phyloP scores from a whole-genome alignment of 805 yeast genomes.

The Candida cerambycidarum region DNA sequence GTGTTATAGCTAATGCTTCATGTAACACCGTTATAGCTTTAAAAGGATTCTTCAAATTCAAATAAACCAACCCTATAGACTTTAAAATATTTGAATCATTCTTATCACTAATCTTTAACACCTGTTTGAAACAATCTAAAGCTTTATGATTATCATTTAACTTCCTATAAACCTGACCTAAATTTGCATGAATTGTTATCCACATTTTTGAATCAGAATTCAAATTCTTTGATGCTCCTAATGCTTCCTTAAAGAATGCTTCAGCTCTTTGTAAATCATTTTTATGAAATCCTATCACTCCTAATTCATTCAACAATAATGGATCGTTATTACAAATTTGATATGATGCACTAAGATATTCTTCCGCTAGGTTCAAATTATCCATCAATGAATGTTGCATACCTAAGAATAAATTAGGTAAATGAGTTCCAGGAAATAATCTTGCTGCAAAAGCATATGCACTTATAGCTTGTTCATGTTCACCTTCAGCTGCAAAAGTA shows the following conservation, averaged over 20 bases:
- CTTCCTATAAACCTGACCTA: slow-evolving; percentile 85
- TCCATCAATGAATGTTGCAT: slow-evolving; percentile 94
- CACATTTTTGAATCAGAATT: slow-evolving; percentile 81
- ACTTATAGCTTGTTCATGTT: slow-evolving; percentile 96
- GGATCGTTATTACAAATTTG: slow-evolving; percentile 86
- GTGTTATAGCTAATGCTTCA: slow-evolving; percentile 73
- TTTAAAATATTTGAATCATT: slow-evolving; percentile 73
- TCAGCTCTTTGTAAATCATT: slow-evolving; percentile 69
- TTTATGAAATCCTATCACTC: slow-evolving; percentile 84
- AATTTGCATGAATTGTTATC: slow-evolving; percentile 79
- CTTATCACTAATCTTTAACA: slow-evolving; percentile 63
- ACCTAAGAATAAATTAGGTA: slow-evolving; percentile 87
- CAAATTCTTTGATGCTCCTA: slow-evolving; percentile 63
- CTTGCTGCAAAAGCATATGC: slow-evolving; percentile 96
- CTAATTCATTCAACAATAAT: slow-evolving; percentile 82
- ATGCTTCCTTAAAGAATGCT: slow-evolving; percentile 65
- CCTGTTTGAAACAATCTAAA: slow-evolving; percentile 71
- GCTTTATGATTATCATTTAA: slow-evolving; percentile 63
- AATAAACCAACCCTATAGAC: slow-evolving; percentile 79
- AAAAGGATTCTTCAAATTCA: slow-evolving; percentile 62
- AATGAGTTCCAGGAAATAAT: slow-evolving; percentile 84
- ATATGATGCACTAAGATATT: slow-evolving; percentile 73
- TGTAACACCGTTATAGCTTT: slow-evolving; percentile 78
- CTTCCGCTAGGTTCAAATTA: slow-evolving; percentile 79
- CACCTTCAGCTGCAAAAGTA: slow-evolving; percentile 97